Base-by-base conservation (phyloP, 805 yeast species). In the Pichia deserticola region DNA sequence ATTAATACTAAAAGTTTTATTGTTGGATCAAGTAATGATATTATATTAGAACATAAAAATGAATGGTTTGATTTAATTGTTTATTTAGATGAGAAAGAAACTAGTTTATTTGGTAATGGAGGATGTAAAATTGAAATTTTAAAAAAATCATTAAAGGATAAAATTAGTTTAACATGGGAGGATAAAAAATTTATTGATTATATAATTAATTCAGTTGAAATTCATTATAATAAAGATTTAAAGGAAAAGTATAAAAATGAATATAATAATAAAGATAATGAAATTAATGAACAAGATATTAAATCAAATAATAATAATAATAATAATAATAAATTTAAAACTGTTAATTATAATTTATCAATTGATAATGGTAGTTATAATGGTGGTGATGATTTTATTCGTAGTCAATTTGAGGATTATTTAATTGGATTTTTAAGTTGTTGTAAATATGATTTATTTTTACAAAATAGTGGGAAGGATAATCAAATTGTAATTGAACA, bases 321-420 rank as follows among this genome's bases (percentile, higher is more conserved):
- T n/a, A 51, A 44, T 20, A 54, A 71, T 72, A 75, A 65, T 58
- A 36, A 35, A 30, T 57, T 60, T 5, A 64, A 58, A 27, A 62
- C 66, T 2, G 41, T 60, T 41, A 64, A 61, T 42, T 54, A 50
- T 40, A 66, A 52, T 72, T 67, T 54, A 65, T 75, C 57, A 57
- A 77, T 46, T 76, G 77, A 51, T 44, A 60, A 64, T 25, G 62
- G 61, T 11, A 48, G 42, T 29, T 84, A 75, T 60, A 67, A 68
- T 41, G 92, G 92, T 4, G 82, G 87, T 56, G 98, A 93, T 59
- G 99, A 93, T 65, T 88, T 83, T 60, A 82, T 93, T 34, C 70
- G 98, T 47, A 77, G 81, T 67, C 89, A 82, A 59, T 90, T 92
- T 65, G 99, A 93, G 61, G 97, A 90, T 59, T 93, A 93, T 61